Percentiles rank a stretch among this genome's conserved stretches.
These are phyloP conservation scores for Tolypocladium endophyticum DNA, from an alignment of 2,329 filamentous ascomycete genomes.

Conservation along the genomic window DNA sequence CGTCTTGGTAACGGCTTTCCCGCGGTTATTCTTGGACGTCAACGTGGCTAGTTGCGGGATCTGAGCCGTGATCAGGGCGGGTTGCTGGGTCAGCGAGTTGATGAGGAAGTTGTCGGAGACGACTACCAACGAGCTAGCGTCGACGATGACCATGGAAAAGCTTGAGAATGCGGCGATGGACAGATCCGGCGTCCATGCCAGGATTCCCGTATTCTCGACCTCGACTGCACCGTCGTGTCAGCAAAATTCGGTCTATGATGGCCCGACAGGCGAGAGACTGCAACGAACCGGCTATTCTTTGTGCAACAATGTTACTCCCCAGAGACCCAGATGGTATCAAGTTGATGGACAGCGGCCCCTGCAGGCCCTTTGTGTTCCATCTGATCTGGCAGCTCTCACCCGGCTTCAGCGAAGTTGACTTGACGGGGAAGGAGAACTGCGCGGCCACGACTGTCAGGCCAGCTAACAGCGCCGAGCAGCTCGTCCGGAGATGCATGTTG, in stretches of 20 bases:
- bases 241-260: neutral
- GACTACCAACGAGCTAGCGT: slow-evolving; percentile 1
- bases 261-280: neutral
- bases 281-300: slow-evolving; percentile 10
- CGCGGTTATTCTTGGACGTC: neutral
- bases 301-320: slow-evolving; percentile 8
- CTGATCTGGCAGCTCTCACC: slow-evolving; percentile 8
- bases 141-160: slow-evolving; percentile 12
- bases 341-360: slow-evolving; percentile 10
- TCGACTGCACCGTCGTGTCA: slow-evolving; percentile 3
- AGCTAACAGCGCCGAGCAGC: neutral
- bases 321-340: slow-evolving; percentile 8
- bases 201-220: slow-evolving; percentile 9
- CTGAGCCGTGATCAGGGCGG: neutral
- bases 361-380: slow-evolving; percentile 10
- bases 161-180: slow-evolving; percentile 10
- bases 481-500: neutral
- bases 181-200: slow-evolving; percentile 10
- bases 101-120: neutral
- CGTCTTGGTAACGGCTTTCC: neutral
- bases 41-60: neutral
- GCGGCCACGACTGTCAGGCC: neutral
- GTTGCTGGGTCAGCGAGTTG: neutral
- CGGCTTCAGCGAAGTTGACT: neutral
- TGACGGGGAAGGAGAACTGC: slow-evolving; percentile 1